These are phyloP conservation scores for Cymbopogon citratus DNA, from an alignment of 176 grass and related monocot species.

Conservation along the genomic window DNA sequence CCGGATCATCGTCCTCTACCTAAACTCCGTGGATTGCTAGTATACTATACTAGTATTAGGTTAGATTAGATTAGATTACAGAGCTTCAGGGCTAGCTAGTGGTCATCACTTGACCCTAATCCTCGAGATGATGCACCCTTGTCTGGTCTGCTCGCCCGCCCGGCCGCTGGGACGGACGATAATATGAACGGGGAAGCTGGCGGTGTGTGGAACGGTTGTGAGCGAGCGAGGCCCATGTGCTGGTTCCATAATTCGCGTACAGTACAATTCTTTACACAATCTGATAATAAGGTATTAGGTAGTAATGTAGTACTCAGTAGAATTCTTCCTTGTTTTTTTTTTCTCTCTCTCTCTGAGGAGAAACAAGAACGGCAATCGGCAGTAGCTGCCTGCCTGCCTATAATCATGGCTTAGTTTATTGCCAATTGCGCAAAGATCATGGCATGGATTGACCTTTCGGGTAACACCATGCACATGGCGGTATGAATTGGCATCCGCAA, in stretches of 20 bases:
- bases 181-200: not conserved
- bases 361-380: no score
- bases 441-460: no score
- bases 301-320: no score
- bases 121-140: not conserved
- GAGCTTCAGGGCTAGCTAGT: not conserved
- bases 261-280: not conserved
- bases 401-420: no score
- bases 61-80: no score
- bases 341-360: no score
- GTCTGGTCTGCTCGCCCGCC: not conserved
- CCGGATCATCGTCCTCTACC: not conserved
- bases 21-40: not conserved
- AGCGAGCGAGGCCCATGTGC: not conserved
- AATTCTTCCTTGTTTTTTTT: no score
- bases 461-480: no score
- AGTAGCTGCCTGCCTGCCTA: no score
- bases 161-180: not conserved
- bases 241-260: not conserved
- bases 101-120: not conserved
- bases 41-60: no score
- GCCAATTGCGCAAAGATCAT: no score
- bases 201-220: conserved; percentile 3
- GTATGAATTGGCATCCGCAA: no score
- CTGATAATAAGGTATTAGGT: not conserved